phyloP scores from a whole-genome alignment of 1,284 basidiomycete species.

The Mycosarcoma maydis region DNA sequence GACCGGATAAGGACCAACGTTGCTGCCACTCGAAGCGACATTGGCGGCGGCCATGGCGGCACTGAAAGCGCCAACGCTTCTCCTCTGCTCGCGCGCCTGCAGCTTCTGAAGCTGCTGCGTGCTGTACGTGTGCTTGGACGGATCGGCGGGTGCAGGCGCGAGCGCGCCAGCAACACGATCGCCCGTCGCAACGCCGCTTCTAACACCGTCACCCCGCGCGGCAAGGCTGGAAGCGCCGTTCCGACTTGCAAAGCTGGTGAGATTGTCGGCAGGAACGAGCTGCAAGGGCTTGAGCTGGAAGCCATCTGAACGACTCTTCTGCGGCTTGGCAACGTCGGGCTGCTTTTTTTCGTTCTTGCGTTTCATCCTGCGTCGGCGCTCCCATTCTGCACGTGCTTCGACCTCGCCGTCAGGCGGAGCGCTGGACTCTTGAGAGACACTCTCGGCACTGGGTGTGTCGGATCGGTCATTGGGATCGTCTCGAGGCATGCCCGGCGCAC shows the following conservation, averaged over 20 bases:
- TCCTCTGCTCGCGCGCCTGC: constrained; percentile 55
- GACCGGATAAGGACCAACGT: constrained; percentile 61
- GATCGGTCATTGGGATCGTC: constrained; percentile 13
- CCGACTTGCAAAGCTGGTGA: constrained; percentile 17
- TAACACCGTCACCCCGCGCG: constrained; percentile 13
- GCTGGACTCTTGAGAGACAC: constrained; percentile 49
- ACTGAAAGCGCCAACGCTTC: constrained; percentile 57
- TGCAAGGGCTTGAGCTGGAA: constrained; percentile 56
- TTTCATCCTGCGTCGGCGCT: constrained; percentile 55
- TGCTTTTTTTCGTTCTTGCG: constrained; percentile 38
- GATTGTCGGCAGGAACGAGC: constrained; percentile 44
- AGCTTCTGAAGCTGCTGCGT: constrained; percentile 60
- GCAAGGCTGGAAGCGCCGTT: constrained; percentile 7
- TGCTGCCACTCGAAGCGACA: constrained; percentile 52
- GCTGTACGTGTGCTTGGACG: constrained; percentile 34
- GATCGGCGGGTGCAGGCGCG: constrained; percentile 5
- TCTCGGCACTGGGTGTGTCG: constrained; percentile 36
- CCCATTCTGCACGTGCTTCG: constrained; percentile 64
- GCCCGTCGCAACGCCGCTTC: constrained; percentile 14
- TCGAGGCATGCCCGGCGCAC: neutral
- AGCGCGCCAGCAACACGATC: constrained; percentile 14
- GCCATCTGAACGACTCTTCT: constrained; percentile 24
- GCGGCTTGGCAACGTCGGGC: constrained; percentile 9
- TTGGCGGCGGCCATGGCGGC: constrained; percentile 54
- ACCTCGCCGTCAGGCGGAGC: constrained; percentile 64